Evolutionary conservation across 2,329 filamentous ascomycete genomes (phyloP).

Genomic region (Cytospora chrysosperma): DNA sequence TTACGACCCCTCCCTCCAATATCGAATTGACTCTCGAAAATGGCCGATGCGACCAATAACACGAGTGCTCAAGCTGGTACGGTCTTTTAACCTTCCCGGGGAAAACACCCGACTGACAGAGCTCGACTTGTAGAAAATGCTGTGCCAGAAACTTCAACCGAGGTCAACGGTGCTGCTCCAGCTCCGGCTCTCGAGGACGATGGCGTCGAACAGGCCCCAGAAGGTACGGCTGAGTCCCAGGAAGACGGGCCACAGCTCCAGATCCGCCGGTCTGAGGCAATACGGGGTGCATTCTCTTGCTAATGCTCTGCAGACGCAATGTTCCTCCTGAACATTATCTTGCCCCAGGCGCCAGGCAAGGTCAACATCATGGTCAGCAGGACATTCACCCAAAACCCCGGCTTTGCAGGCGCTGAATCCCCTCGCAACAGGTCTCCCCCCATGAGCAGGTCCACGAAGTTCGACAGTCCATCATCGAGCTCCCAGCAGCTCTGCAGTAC

Average conservation of each 20-base stretch:
- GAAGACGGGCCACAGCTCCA: constrained; percentile 19
- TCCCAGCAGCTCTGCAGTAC: constrained; percentile 90
- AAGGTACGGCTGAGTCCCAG: constrained; percentile 34
- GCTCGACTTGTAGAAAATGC: constrained; percentile 11
- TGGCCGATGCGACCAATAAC: constrained; percentile 23
- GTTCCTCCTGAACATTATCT: constrained; percentile 68
- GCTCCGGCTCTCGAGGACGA: constrained; percentile 28
- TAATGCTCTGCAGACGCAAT: constrained; percentile 43
- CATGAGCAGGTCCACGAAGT: constrained; percentile 98
- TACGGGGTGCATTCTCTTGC: constrained; percentile 11
- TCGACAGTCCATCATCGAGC: constrained; percentile 92
- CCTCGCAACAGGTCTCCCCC: constrained; percentile 66
- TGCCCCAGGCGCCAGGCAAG: constrained; percentile 76
- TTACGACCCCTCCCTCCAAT: not conserved
- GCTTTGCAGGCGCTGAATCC: constrained; percentile 28
- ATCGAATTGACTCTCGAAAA: constrained; percentile 13
- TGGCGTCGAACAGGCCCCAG: constrained; percentile 32
- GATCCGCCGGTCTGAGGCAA: not conserved
- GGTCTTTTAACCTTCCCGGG: not conserved
- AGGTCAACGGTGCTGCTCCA: constrained; percentile 19
- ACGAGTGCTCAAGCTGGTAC: constrained; percentile 18
- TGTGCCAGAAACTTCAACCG: constrained; percentile 12
- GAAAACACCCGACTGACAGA: constrained; percentile 15
- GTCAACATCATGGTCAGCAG: constrained; percentile 78
- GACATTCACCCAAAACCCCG: constrained; percentile 11